These are phyloP conservation scores for Epichloe aotearoae DNA, from an alignment of 2,329 filamentous ascomycete species.

Conservation along the genomic window DNA sequence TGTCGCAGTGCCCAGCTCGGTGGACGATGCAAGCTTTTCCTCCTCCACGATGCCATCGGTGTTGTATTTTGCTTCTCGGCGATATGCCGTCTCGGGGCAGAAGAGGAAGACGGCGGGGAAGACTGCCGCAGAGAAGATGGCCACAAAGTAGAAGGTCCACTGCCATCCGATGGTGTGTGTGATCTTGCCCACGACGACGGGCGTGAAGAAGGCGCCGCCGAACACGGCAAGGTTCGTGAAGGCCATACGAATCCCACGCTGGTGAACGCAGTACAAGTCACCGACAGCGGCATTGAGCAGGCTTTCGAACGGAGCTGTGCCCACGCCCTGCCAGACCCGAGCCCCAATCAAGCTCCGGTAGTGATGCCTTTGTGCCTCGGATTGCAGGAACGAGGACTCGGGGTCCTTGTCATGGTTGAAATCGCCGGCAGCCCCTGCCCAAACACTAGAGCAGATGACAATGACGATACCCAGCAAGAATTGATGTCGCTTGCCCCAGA, in stretches of 20 bases:
- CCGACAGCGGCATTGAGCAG: slow-evolving; percentile 81
- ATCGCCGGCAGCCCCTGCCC: slow-evolving; percentile 57
- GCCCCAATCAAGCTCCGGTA: slow-evolving; percentile 66
- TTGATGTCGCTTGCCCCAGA: slow-evolving; percentile 86
- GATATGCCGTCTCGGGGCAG: slow-evolving; percentile 74
- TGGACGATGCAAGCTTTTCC: slow-evolving; percentile 6
- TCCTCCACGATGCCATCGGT: slow-evolving; percentile 28
- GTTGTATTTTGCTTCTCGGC: slow-evolving; percentile 52
- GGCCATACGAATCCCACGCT: slow-evolving; percentile 79
- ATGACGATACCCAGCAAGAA: slow-evolving; percentile 68
- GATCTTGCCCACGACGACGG: slow-evolving; percentile 83
- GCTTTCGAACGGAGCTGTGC: slow-evolving; percentile 77
- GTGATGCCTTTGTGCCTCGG: slow-evolving; percentile 20
- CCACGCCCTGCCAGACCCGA: slow-evolving; percentile 74
- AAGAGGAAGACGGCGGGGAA: slow-evolving; percentile 63
- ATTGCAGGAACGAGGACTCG: neutral
- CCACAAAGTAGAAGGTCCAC: slow-evolving; percentile 81
- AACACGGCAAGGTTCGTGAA: slow-evolving; percentile 49
- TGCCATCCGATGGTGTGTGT: slow-evolving; percentile 63
- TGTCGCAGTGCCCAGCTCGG: neutral
- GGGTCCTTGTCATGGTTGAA: slow-evolving; percentile 2
- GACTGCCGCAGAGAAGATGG: slow-evolving; percentile 64
- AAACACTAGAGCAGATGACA: slow-evolving; percentile 59
- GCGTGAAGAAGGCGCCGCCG: slow-evolving; percentile 52
- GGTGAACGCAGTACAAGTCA: slow-evolving; percentile 80